Base-by-base conservation (phyloP, 108 stramenopile genomes). In the Cyclostephanos invisitatus region DNA sequence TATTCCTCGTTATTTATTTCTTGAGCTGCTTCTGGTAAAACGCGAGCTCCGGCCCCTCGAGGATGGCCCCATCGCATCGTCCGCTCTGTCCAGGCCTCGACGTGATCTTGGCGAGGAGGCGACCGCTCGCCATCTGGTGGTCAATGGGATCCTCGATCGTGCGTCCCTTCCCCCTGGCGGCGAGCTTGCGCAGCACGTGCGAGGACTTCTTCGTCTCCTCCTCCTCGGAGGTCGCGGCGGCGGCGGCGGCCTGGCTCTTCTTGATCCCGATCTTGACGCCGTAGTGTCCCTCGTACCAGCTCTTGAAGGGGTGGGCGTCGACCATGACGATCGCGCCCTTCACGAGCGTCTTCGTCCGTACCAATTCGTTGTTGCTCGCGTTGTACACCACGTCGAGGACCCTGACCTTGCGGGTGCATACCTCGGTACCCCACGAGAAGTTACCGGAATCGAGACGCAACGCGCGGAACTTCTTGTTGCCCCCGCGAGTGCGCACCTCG, bases 301-400 rank as follows among this genome's bases (percentile, higher is more conserved):
- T 71, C 82, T 97, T 97, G 95, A 99, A 98, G 40, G 99, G 97
- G 65, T 97, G 90, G 53, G 97, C 97, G 85, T 99, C 99, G 60
- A 99, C 92, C 65, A 97, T 72, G 47, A 99, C 86, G 73, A 99
- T 97, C 55, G 96, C 91, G 54, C 97, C 97, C 95, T 99, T 99
- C 42, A 99, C 99, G 18, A 99, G 91, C 10, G 99, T 99, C 97
- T 99, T 99, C 82, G 99, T 99, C 79, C 99, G 97, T 68, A 99
- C 98, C 74, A 99, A 86, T 84, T 99, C 99, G 95, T 99, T 99
- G 90, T 99, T 99, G 82, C 98, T 96, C 59, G 98, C 95, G 82
- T 99, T 99, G 97, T 98, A 99, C 35, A 89, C 86, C 9, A 99
- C 99, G 80, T 99, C 99, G 74, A 99, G 86, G 61, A 99, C 96